Base-by-base conservation (phyloP, 331 rosid species). In the Malus hybrid region DNA sequence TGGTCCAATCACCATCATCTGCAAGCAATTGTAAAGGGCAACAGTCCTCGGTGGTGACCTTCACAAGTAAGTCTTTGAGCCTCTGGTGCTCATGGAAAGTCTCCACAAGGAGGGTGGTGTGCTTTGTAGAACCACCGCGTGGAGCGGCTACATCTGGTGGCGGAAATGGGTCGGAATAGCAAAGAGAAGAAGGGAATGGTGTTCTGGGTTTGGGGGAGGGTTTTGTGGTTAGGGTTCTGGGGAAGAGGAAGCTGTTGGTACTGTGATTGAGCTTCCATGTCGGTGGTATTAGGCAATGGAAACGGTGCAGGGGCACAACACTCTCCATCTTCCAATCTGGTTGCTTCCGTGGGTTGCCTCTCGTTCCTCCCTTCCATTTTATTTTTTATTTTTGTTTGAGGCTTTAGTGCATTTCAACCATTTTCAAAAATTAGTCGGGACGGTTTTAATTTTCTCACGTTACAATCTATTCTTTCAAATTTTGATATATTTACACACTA, bases 1-100 rank as follows among this genome's bases (percentile, higher is more conserved):
- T 79, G 82, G 79, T 76, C 96, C 93, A 92, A 75, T 92, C 93
- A 19, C 87, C 93, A 68, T 89, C 85, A 33, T 84, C 69, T 10
- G 19, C 13, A 73, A 89, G 93, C 61, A 88, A 32, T 57, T 29
- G 72, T 28, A 83, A 42, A 39, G 95, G 89, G 77, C 78, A 70
- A 0, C 87, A 81, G 65, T 64, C 84, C 6, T 62, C 58, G 60
- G 66, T 72, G 58, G 64, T 55, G 48, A 89, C 90, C 73, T 73
- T 83, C 44, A 36, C 66, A 48, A 89, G 80, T 66, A 89, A 77
- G 57, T 72, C 55, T 58, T 82, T 81, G 78, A 88, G 86, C 55
- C 67, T 72, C 55, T 72, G 78, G 77, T 85, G 89, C 44, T 83
- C 75, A 85, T 80, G 85, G 72, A 81, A 86, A 71, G 84, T 75